Conservation (phyloP, 2,329 filamentous ascomycete genomes). For the Alternaria sp. region DNA sequence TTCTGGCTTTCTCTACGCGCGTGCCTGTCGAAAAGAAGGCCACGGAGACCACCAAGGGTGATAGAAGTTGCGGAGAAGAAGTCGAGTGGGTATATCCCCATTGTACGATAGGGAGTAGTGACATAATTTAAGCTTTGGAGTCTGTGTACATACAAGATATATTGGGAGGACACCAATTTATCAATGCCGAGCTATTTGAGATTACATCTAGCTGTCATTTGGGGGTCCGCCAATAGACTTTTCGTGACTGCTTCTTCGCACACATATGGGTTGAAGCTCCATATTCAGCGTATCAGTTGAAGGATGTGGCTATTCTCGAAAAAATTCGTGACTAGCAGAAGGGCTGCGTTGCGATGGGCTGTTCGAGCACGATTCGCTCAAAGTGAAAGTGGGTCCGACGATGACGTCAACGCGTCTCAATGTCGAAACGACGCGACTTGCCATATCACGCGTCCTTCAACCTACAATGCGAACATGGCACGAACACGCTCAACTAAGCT, state of each 20-base stretch:
- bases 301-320: neutral
- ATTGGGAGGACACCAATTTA: neutral
- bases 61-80: neutral
- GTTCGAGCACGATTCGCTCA: neutral
- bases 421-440: constrained; percentile 5
- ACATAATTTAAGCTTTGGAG: neutral
- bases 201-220: neutral
- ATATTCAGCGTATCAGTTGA: neutral
- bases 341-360: neutral
- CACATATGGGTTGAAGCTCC: neutral
- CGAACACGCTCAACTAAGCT: constrained; percentile 25
- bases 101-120: neutral
- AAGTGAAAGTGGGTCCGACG: neutral
- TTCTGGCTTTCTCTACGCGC: constrained; percentile 6
- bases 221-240: neutral
- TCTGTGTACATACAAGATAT: neutral
- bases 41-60: neutral
- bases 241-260: neutral
- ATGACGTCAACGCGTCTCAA: constrained; percentile 19
- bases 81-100: neutral
- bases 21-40: constrained; percentile 1
- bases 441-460: neutral
- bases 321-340: neutral
- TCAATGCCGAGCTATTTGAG: neutral
- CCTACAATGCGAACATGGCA: constrained; percentile 19